A percentile compares a stretch with the other conserved stretches of the same genome.
These are phyloP conservation scores for Penicillium sclerotiorum DNA, from an alignment of 2,329 filamentous ascomycete genomes.

Conservation along the genomic window DNA sequence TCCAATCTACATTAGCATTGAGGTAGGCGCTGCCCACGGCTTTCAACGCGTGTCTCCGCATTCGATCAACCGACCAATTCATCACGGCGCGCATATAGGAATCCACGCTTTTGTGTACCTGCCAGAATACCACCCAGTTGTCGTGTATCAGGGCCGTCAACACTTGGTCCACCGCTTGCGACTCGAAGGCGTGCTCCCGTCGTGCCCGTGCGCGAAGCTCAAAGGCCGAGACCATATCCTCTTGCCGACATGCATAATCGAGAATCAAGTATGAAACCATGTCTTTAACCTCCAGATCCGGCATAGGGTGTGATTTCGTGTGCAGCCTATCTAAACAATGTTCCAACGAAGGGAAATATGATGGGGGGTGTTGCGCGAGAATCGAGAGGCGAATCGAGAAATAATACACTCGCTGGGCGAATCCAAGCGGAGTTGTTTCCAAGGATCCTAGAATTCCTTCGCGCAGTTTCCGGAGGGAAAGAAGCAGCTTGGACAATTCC, in stretches of 20 bases:
- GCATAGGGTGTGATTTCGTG: slow-evolving; percentile 63
- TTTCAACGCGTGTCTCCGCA: slow-evolving; percentile 78
- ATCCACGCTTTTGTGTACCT: slow-evolving; percentile 71
- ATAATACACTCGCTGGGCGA: slow-evolving; percentile 85
- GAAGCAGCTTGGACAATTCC: slow-evolving; percentile 73
- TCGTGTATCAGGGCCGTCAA: slow-evolving; percentile 74
- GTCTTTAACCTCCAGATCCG: slow-evolving; percentile 73
- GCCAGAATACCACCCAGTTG: slow-evolving; percentile 80
- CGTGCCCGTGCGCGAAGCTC: slow-evolving; percentile 58
- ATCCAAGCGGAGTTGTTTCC: slow-evolving; percentile 72
- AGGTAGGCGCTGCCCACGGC: slow-evolving; percentile 84
- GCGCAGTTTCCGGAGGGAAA: slow-evolving; percentile 86
- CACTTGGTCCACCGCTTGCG: slow-evolving; percentile 68
- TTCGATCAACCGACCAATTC: slow-evolving; percentile 75
- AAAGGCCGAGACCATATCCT: slow-evolving; percentile 73
- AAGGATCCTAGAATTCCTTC: slow-evolving; percentile 79
- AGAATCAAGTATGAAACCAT: slow-evolving; percentile 80
- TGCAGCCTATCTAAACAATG: slow-evolving; percentile 77
- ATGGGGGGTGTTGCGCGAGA: slow-evolving; percentile 78
- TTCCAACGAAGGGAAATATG: slow-evolving; percentile 84
- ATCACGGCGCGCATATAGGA: slow-evolving; percentile 78
- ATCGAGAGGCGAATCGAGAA: slow-evolving; percentile 87
- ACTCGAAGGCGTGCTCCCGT: slow-evolving; percentile 60
- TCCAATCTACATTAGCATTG: slow-evolving; percentile 71
- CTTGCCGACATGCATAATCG: slow-evolving; percentile 83